Evolutionary conservation across 192 early-diverging fungal genomes (phyloP).

Genomic region (Spinellus fusiger): DNA sequence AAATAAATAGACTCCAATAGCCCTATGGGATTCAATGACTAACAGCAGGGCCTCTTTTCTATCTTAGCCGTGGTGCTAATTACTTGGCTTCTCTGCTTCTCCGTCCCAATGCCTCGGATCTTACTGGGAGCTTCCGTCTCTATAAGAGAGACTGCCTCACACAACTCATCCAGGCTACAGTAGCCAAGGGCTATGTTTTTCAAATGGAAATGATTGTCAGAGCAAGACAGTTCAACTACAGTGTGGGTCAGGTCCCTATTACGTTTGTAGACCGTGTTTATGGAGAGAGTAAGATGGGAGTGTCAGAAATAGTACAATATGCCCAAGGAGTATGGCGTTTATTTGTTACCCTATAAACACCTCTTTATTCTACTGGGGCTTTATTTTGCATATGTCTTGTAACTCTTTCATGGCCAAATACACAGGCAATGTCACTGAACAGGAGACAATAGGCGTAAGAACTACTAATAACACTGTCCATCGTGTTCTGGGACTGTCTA

Average conservation of each 20-base stretch:
- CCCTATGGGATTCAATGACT: neutral
- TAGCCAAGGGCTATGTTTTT: slow-evolving; percentile 98
- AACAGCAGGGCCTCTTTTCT: neutral
- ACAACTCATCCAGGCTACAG: slow-evolving; percentile 78
- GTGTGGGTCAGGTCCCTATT: slow-evolving; percentile 91
- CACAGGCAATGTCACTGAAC: slow-evolving; percentile 21
- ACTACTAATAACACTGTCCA: neutral
- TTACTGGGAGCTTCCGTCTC: slow-evolving; percentile 92
- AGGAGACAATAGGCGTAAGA: slow-evolving; percentile 8
- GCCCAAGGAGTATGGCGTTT: slow-evolving; percentile 85
- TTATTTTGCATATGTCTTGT: no score
- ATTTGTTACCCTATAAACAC: slow-evolving; percentile 57
- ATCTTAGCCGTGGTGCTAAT: slow-evolving; percentile 86
- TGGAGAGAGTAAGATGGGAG: slow-evolving; percentile 93
- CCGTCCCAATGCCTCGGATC: slow-evolving; percentile 85
- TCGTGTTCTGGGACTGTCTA: neutral
- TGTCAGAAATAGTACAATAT: slow-evolving; percentile 91
- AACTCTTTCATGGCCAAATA: slow-evolving; percentile 21
- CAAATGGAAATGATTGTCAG: slow-evolving; percentile 99
- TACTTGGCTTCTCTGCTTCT: slow-evolving; percentile 84
- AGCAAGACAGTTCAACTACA: slow-evolving; percentile 82
- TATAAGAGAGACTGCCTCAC: slow-evolving; percentile 90
- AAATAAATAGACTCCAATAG: neutral
- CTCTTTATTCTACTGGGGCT: neutral
- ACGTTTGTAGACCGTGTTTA: slow-evolving; percentile 99